Conservation (phyloP, 495 filamentous ascomycete genomes). For the Hypomontagnella monticulosa region DNA sequence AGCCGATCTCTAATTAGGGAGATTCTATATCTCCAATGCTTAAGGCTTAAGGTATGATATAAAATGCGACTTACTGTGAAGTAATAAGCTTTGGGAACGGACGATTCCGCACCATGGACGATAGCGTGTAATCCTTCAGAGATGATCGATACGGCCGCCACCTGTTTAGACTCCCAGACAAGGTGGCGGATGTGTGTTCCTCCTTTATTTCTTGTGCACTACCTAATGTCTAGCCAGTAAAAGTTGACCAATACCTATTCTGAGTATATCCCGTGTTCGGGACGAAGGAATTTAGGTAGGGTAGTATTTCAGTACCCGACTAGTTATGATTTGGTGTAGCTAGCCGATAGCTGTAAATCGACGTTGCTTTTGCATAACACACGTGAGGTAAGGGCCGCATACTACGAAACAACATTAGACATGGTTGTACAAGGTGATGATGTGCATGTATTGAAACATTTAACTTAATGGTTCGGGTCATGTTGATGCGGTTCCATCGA, state of each 20-base stretch:
- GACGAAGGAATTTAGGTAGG: constrained; percentile 5
- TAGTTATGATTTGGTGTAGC: too few relatives aligned
- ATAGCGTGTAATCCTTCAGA: constrained; percentile 3
- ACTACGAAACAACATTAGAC: constrained; percentile 4
- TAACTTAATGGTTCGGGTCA: not conserved
- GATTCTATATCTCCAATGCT: not conserved
- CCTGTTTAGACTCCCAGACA: not conserved
- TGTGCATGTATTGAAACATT: constrained; percentile 3
- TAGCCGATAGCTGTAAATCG: not conserved
- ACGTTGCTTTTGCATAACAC: constrained; percentile 7
- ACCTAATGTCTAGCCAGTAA: not conserved
- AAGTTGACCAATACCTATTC: constrained; percentile 6
- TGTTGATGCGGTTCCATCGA: not conserved
- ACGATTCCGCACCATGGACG: too few relatives aligned
- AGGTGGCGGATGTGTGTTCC: constrained; percentile 2
- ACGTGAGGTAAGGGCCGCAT: constrained; percentile 7
- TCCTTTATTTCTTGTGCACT: constrained; percentile 2
- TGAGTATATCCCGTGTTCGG: constrained; percentile 8
- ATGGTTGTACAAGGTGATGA: not conserved
- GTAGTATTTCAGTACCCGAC: constrained; percentile 4
- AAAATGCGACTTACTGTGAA: too few relatives aligned
- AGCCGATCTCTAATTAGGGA: not conserved
- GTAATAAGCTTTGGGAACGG: too few relatives aligned
- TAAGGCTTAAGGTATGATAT: not conserved
- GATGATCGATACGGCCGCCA: constrained; percentile 1